Evolutionary conservation across 2,329 filamentous ascomycete genomes (phyloP).

Genomic region (Coniochaeta sp.): DNA sequence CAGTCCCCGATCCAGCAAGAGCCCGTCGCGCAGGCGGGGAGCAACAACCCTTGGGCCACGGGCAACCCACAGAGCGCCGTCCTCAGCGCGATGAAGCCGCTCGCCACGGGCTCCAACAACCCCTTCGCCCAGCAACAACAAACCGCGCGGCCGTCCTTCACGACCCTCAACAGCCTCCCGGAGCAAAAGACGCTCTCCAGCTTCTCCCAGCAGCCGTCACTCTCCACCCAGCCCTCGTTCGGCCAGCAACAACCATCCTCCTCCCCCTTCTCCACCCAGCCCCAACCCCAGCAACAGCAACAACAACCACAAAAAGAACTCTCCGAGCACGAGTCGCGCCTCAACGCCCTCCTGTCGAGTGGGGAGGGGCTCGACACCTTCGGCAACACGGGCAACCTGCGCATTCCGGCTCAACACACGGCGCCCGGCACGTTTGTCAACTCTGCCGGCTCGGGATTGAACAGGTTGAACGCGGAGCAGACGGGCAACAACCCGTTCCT

Average conservation of each 20-base stretch:
- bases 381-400: conserved; percentile 91
- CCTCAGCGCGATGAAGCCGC: conserved; percentile 58
- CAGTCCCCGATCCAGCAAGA: conserved; percentile 44
- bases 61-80: conserved; percentile 49
- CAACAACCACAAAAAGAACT: conserved; percentile 48
- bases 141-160: conserved; percentile 51
- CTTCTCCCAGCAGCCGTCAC: conserved; percentile 37
- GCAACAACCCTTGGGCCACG: conserved; percentile 89
- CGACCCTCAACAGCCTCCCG: conserved; percentile 67
- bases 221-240: not conserved
- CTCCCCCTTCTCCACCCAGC: conserved; percentile 35
- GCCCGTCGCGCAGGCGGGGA: conserved; percentile 64
- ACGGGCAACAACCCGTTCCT: conserved; percentile 89
- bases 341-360: conserved; percentile 78
- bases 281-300: conserved; percentile 27
- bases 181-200: conserved; percentile 73
- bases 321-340: conserved; percentile 61
- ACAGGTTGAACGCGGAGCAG: conserved; percentile 61
- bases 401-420: conserved; percentile 94
- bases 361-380: conserved; percentile 97
- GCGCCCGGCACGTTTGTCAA: conserved; percentile 96
- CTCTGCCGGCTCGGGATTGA: conserved; percentile 77
- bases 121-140: conserved; percentile 66
- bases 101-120: conserved; percentile 94
- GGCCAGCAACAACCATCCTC: conserved; percentile 23